A percentile compares a stretch with the other conserved stretches of the same genome.
Conservation (phyloP, 495 filamentous ascomycete species). For the Talaromyces proteolyticus region DNA sequence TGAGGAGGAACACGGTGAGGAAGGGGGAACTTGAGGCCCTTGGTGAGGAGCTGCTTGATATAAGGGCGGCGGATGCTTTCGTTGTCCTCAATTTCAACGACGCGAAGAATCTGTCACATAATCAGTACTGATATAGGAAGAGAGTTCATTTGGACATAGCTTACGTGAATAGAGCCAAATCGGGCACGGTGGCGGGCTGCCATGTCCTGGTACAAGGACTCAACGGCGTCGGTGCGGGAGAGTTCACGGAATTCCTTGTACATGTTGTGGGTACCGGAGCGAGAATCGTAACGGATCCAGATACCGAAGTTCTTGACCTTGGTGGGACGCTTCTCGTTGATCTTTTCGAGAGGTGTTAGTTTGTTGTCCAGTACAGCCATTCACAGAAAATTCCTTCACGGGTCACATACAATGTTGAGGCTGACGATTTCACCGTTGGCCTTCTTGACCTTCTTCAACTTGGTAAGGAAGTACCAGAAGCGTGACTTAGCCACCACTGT, state of each 20-base stretch:
- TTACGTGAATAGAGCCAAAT: constrained; percentile 95
- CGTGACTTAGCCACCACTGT: constrained; percentile 96
- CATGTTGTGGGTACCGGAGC: constrained; percentile 99
- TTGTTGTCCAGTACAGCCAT: not conserved
- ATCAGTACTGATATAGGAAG: not conserved
- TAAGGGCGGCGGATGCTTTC: constrained; percentile 94
- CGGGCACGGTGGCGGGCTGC: constrained; percentile 95
- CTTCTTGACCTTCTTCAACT: constrained; percentile 99
- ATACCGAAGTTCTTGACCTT: constrained; percentile 99
- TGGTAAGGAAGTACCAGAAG: constrained; percentile 99
- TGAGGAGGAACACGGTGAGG: constrained; percentile 86
- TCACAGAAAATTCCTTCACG: not conserved
- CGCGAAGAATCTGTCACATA: constrained; percentile 78
- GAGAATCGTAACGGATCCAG: constrained; percentile 99
- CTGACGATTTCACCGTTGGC: constrained; percentile 97
- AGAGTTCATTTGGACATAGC: constrained; percentile 20
- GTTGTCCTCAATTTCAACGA: constrained; percentile 90
- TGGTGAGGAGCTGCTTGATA: constrained; percentile 94
- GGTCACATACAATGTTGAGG: constrained; percentile 79
- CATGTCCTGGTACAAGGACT: constrained; percentile 99
- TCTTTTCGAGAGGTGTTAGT: constrained; percentile 44
- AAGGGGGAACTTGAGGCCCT: constrained; percentile 96
- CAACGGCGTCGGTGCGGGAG: constrained; percentile 88
- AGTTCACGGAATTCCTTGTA: constrained; percentile 99
- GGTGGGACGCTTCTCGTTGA: constrained; percentile 94